Evolutionary conservation across 1,284 basidiomycete species (phyloP).

Genomic region (Ustilago bromivora): DNA sequence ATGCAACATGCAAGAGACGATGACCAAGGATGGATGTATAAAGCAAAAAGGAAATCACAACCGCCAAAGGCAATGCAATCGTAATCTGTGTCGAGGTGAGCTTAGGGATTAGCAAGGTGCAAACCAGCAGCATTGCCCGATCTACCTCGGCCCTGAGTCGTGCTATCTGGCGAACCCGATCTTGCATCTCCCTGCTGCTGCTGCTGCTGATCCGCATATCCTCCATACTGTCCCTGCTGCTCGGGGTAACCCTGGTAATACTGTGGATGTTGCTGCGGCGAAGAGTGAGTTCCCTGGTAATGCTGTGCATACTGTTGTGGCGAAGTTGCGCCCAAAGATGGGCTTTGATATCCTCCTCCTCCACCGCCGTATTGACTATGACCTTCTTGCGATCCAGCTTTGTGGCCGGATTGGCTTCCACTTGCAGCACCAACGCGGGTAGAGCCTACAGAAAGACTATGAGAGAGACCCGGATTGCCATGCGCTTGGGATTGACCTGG

Average conservation of each 20-base stretch:
- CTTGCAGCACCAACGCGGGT: slow-evolving; percentile 30
- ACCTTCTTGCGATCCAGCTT: slow-evolving; percentile 32
- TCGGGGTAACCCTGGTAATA: slow-evolving; percentile 23
- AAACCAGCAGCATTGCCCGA: slow-evolving; percentile 17
- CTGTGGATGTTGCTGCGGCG: slow-evolving; percentile 30
- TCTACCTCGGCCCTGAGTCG: background rate
- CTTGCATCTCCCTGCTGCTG: slow-evolving; percentile 17
- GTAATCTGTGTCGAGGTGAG: background rate
- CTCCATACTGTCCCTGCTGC: slow-evolving; percentile 11
- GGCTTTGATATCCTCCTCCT: slow-evolving; percentile 23
- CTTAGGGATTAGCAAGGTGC: slow-evolving; percentile 49
- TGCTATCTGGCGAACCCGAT: slow-evolving; percentile 34
- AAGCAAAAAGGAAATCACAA: slow-evolving; percentile 2
- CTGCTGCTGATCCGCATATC: slow-evolving; percentile 6
- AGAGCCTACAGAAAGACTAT: slow-evolving; percentile 39
- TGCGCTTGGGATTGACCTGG: slow-evolving; percentile 36
- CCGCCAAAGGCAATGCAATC: background rate
- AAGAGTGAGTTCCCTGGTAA: slow-evolving; percentile 29
- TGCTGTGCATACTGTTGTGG: slow-evolving; percentile 45
- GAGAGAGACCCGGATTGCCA: slow-evolving; percentile 25
- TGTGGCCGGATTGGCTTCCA: slow-evolving; percentile 13
- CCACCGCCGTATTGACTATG: slow-evolving; percentile 44
- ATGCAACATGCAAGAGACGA: no score
- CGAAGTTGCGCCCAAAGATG: slow-evolving; percentile 21
- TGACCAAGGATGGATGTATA: no score